Evolutionary conservation across 2,329 filamentous ascomycete species (phyloP), one percentile per base, ranked within the genome.

Genomic region (Lasiodiplodia sp.): DNA sequence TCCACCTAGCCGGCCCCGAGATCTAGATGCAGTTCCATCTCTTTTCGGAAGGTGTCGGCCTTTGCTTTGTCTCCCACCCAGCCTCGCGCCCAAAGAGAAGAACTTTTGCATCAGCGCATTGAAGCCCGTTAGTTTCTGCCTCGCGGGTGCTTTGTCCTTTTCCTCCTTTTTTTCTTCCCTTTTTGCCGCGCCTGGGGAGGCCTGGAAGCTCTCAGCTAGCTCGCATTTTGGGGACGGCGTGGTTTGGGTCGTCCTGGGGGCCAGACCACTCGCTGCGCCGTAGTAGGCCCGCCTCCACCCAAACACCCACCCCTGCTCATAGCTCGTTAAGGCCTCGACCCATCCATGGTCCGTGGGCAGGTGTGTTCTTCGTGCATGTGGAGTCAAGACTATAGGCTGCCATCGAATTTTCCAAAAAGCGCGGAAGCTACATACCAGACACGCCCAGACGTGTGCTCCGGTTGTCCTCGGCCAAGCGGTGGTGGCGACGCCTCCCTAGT

Each of bases 11-110:
- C 11, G n/a, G 44, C 31, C 25, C 60, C 44, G 44, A 52, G 28
- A 18, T 37, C 44, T n/a, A 23, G 47, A 64, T 28, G 60, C 60
- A 25, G 44, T 64, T 49, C 47, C 60, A n/a, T 52, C 60, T 52
- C 60, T 28, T 64, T 64, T 64, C 44, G 60, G 60, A 52, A 64
- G 47, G 60, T 64, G 60, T 64, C 37, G 16, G 44, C n/a, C 60
- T 64, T 52, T 64, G 44, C 44, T 52, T 64, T 64, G 44, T 51
- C 51, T 52, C 14, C 60, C 60, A 12, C 28, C 44, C 60, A 47
- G 31, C 44, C 12, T 51, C 60, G 25, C 18, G 16, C 10, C 44
- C 18, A 47, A 11, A 21, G 44, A 47, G 18, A 51, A 37, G 7
- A 40, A 52, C 60, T 64, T 47, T 47, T 64, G 60, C 47, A 52